Evolutionary conservation across 257 asterid species (phyloP).

Genomic region (Solanum bukasovii): DNA sequence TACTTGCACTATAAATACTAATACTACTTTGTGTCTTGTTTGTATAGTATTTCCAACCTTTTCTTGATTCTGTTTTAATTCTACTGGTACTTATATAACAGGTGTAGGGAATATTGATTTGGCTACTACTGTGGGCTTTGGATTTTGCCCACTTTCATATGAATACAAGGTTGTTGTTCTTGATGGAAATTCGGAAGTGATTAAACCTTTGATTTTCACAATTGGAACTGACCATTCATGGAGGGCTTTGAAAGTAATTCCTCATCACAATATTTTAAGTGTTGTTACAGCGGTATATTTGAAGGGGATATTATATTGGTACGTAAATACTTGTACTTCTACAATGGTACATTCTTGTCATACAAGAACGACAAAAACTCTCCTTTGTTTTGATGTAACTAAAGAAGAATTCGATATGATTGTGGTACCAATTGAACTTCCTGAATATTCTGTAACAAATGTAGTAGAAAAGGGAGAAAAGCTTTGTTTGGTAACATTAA

Average conservation of each 20-base stretch:
- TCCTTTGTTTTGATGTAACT: background rate
- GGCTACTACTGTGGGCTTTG: background rate
- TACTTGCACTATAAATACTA: background rate
- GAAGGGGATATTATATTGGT: background rate
- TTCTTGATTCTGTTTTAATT: background rate
- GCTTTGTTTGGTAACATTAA: background rate
- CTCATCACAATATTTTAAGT: fast-evolving
- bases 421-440: background rate
- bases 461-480: background rate
- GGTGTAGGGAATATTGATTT: background rate
- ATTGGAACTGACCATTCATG: background rate
- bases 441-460: background rate
- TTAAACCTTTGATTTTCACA: background rate
- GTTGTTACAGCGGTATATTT: background rate
- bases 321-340: background rate
- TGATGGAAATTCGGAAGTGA: background rate
- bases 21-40: too few relatives aligned
- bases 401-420: background rate
- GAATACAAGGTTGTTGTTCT: background rate
- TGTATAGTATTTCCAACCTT: background rate
- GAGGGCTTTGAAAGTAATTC: background rate
- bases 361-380: background rate
- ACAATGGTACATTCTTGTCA: background rate
- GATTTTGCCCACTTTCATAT: background rate
- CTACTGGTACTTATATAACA: background rate